phyloP scores from a whole-genome alignment of 345 rosid species.

The Eucalyptus urophylla region DNA sequence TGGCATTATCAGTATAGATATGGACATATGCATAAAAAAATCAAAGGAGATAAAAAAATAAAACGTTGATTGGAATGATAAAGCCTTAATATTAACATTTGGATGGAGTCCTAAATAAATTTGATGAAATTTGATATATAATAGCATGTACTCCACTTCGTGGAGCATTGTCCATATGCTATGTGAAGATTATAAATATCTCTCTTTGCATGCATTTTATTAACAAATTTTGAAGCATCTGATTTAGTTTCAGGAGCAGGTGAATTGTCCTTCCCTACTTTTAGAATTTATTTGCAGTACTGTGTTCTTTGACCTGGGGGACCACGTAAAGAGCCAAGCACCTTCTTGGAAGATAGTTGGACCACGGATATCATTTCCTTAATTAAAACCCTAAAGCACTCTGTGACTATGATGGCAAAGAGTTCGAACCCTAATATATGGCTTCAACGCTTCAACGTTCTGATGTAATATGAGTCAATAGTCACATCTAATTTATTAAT shows the following conservation, averaged over 20 bases:
- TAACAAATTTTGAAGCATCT: not conserved
- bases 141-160: not conserved
- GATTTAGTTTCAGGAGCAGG: not conserved
- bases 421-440: not conserved
- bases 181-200: not conserved
- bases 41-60: not conserved
- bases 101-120: not conserved
- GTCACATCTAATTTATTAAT: not conserved
- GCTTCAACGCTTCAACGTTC: not conserved
- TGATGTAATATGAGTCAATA: not conserved
- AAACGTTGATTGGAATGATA: not conserved
- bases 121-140: not conserved
- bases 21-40: not conserved
- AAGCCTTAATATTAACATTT: not conserved
- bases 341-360: not conserved
- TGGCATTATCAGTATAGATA: not conserved
- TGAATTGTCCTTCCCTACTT: not conserved
- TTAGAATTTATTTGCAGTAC: not conserved
- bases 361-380: not conserved
- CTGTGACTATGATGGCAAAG: not conserved
- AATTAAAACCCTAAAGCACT: not conserved
- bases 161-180: not conserved
- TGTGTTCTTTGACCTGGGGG: not conserved
- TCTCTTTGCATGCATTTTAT: not conserved
- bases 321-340: not conserved